A percentile compares a stretch with the other conserved stretches of the same genome.
These are phyloP conservation scores for Fusarium palustre DNA, from an alignment of 2,329 filamentous ascomycete species.

Conservation along the genomic window DNA sequence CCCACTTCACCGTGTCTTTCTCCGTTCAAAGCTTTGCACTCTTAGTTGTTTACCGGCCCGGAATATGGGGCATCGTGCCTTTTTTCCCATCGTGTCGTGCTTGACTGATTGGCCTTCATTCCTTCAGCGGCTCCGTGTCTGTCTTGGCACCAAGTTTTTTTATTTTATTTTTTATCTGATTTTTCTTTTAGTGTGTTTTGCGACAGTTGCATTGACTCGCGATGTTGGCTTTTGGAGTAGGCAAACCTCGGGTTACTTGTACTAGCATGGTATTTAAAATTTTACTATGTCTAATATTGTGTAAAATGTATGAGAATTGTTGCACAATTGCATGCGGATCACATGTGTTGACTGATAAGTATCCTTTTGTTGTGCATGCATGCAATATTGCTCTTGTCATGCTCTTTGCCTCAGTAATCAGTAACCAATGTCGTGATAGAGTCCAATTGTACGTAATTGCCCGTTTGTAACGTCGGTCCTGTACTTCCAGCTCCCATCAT, in stretches of 20 bases:
- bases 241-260: constrained; percentile 22
- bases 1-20: constrained; percentile 42
- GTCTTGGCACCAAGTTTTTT: constrained; percentile 10
- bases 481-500: constrained; percentile 16
- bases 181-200: constrained; percentile 21
- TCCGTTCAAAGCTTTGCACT: constrained; percentile 14
- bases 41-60: constrained; percentile 39
- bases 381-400: constrained; percentile 21
- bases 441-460: constrained; percentile 43
- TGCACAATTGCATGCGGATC: constrained; percentile 33
- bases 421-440: constrained; percentile 33
- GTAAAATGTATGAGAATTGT: background rate
- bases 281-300: constrained; percentile 20
- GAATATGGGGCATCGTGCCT: constrained; percentile 49
- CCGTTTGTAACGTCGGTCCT: constrained; percentile 32
- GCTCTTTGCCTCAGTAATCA: constrained; percentile 28
- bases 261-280: constrained; percentile 27
- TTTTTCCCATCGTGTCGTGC: constrained; percentile 43
- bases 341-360: constrained; percentile 8
- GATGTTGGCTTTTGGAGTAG: constrained; percentile 2
- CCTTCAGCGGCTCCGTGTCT: constrained; percentile 40
- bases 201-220: constrained; percentile 28
- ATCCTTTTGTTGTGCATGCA: constrained; percentile 1
- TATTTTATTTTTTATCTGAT: constrained; percentile 17
- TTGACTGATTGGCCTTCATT: constrained; percentile 52